These are phyloP conservation scores for Closterium sp. DNA, from an alignment of 139 green algal genomes.

Conservation along the genomic window DNA sequence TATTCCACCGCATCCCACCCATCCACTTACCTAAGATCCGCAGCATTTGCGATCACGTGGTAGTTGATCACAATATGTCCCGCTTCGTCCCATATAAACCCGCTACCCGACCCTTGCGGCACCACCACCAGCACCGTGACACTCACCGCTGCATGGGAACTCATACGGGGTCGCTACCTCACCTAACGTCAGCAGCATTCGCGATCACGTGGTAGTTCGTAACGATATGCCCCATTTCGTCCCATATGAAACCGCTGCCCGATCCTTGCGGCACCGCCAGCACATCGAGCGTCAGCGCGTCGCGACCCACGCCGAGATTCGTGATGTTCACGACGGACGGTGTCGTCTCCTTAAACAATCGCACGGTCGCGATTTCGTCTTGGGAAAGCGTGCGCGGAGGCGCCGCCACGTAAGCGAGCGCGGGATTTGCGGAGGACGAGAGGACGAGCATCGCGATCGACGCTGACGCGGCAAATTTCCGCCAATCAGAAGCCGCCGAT, in stretches of 20 bases:
- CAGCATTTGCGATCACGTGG: slow-evolving; percentile 68
- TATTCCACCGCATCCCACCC: too few relatives aligned
- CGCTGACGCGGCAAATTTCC: neutral
- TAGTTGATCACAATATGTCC: slow-evolving; percentile 80
- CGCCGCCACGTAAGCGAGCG: slow-evolving; percentile 5
- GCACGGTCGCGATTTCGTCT: slow-evolving; percentile 60
- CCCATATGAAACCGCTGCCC: slow-evolving; percentile 77
- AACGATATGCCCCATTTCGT: slow-evolving; percentile 67
- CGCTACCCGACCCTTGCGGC: slow-evolving; percentile 69
- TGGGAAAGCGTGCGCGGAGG: slow-evolving; percentile 25
- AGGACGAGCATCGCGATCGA: neutral
- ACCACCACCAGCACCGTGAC: slow-evolving; percentile 60
- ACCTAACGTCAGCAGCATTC: slow-evolving; percentile 56
- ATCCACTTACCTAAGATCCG: slow-evolving; percentile 29
- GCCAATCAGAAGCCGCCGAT: neutral
- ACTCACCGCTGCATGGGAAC: too few relatives aligned
- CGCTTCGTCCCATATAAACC: slow-evolving; percentile 73
- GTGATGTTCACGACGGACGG: slow-evolving; percentile 78
- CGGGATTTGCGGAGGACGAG: neutral
- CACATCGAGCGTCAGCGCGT: slow-evolving; percentile 73
- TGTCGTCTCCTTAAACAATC: slow-evolving; percentile 67
- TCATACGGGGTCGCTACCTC: too few relatives aligned
- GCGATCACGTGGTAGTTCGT: slow-evolving; percentile 81
- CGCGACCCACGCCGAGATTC: slow-evolving; percentile 62
- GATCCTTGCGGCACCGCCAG: slow-evolving; percentile 71